Base-by-base conservation (phyloP, 2,329 filamentous ascomycete genomes). In the Fusarium dlaminii region DNA sequence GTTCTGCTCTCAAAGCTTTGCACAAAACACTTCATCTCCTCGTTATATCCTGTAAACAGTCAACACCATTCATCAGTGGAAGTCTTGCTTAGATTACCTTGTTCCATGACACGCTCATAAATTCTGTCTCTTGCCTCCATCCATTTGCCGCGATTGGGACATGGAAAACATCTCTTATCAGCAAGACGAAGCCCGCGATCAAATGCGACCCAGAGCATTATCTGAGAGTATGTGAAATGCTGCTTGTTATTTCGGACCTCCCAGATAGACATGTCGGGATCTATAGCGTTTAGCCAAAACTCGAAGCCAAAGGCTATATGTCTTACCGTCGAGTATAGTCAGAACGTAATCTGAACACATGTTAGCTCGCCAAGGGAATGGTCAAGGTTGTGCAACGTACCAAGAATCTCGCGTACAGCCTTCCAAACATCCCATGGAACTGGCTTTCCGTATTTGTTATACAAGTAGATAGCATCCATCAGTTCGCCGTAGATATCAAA, bases 181-280 rank as follows among this genome's bases (percentile, higher is more conserved):
- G 92, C 87, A 2, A 95, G 87, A 5, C 93, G 91, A 18, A 95
- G 83, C 15, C 91, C 93, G 10, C 93, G 90, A 79, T 95, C 93
- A 71, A 95, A 90, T 24, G 93, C 92, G 8, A 95, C 93, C 93
- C 93, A 95, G 29, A 95, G 87, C 91, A 95, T 93, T 72, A 95
- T 87, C 79, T 95, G 94, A n/a, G 91, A 93, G 82, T 95, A 95
- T 20, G 91, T 90, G 75, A 94, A 95, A 78, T 94, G 90, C 81
- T 94, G 92, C 79, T 92, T 92, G 77, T 90, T 84, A 73, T 93
- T 93, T 46, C 93, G 89, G 11, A 94, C 92, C 80, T 95, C 93
- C 93, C 93, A 95, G 76, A 95, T 95, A 6, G 92, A 94, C 92
- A 94, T 94, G 78, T 95, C 93, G 18, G 90, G 90, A 48, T 91